These are phyloP conservation scores for Aureobasidium sp. DNA, from an alignment of 2,329 filamentous ascomycete genomes.

Conservation along the genomic window DNA sequence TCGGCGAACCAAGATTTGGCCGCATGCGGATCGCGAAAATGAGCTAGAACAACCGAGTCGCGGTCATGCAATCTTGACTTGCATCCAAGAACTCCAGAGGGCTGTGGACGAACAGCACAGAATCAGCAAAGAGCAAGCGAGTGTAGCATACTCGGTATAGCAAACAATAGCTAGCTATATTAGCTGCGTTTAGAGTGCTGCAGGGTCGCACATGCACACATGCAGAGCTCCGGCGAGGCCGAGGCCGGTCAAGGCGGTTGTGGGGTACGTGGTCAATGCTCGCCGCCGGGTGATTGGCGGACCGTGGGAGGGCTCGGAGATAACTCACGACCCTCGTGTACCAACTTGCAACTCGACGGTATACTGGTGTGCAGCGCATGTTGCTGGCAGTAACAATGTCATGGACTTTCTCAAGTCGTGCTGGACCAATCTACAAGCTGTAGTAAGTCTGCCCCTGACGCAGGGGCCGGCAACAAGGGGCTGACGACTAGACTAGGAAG, in stretches of 20 bases:
- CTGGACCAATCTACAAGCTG: conserved; percentile 24
- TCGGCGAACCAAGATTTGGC: neutral
- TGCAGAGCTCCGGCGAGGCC: neutral
- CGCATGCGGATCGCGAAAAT: neutral
- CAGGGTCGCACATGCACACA: neutral
- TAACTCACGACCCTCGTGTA: neutral
- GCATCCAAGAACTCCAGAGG: too few species aligned
- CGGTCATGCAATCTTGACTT: neutral
- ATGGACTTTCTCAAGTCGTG: conserved; percentile 29
- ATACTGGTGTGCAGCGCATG: neutral
- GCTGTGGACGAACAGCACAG: too few species aligned
- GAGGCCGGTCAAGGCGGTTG: neutral
- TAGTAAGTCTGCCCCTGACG: conserved; percentile 2
- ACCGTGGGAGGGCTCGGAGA: neutral
- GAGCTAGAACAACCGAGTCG: neutral
- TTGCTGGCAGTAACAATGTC: conserved; percentile 3
- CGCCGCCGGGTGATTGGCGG: neutral
- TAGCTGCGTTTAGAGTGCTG: neutral
- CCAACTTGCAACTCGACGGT: neutral
- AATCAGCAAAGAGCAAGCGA: too few species aligned
- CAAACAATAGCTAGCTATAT: neutral
- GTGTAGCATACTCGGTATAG: neutral
- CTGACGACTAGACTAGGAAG: neutral
- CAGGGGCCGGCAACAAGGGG: neutral
- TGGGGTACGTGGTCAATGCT: neutral